phyloP scores from a whole-genome alignment of 495 filamentous ascomycete species.

The Gamarada debralockiae region DNA sequence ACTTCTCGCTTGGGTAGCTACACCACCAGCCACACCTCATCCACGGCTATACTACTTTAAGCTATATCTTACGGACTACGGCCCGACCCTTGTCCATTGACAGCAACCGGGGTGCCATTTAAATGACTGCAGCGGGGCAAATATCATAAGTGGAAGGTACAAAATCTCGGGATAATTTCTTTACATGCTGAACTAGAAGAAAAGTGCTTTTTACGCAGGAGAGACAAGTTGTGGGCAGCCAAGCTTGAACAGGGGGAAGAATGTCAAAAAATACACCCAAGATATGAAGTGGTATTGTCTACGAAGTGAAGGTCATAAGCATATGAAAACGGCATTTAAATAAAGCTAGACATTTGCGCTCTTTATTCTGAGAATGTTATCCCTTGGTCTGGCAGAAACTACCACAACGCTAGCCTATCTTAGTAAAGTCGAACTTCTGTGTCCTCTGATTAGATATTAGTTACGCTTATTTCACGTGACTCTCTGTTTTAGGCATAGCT shows the following conservation, averaged over 20 bases:
- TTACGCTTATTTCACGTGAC: too few species aligned
- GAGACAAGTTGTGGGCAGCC: background rate
- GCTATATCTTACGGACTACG: conserved; percentile 1
- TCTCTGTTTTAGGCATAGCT: too few species aligned
- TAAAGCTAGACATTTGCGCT: background rate
- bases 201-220: background rate
- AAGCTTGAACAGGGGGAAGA: too few species aligned
- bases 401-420: too few species aligned
- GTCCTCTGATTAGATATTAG: too few species aligned
- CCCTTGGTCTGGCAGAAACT: too few species aligned
- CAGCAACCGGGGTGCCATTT: background rate
- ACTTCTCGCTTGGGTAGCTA: conserved; percentile 3
- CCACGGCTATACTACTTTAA: conserved; percentile 3
- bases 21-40: conserved; percentile 5
- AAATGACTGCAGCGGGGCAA: background rate
- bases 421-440: too few species aligned
- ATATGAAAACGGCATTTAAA: conserved; percentile 5
- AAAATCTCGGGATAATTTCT: conserved; percentile 4
- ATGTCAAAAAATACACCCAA: too few species aligned
- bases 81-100: background rate
- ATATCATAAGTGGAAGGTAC: background rate
- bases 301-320: background rate
- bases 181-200: background rate
- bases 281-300: background rate
- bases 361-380: conserved; percentile 1